These are phyloP conservation scores for Thielaviopsis ethacetica DNA, from an alignment of 2,329 filamentous ascomycete species.

Conservation along the genomic window DNA sequence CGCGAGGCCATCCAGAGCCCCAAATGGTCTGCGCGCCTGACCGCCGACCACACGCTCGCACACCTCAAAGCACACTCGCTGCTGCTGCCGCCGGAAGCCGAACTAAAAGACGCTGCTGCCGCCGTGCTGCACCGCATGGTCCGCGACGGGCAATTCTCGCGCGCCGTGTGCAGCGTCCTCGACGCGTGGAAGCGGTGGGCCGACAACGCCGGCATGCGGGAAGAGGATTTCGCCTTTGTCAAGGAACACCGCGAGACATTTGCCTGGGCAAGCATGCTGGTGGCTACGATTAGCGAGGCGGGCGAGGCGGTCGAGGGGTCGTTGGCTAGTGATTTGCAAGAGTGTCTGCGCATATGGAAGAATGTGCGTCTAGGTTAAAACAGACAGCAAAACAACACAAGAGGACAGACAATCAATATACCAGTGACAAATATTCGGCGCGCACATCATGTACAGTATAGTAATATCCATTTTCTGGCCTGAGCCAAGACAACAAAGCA, in stretches of 20 bases:
- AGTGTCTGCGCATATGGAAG: slow-evolving; percentile 37
- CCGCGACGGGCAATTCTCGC: slow-evolving; percentile 28
- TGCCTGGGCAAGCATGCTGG: slow-evolving; percentile 30
- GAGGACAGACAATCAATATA: no score
- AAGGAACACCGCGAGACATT: slow-evolving; percentile 26
- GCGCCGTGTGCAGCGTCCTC: slow-evolving; percentile 26
- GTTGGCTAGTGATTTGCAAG: slow-evolving; percentile 35
- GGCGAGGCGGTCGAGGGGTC: slow-evolving; percentile 29
- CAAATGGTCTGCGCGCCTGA: slow-evolving; percentile 32
- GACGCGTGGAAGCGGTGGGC: slow-evolving; percentile 38
- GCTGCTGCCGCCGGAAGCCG: slow-evolving; percentile 15
- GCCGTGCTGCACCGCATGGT: slow-evolving; percentile 36
- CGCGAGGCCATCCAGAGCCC: slow-evolving; percentile 36
- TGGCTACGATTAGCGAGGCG: slow-evolving; percentile 31
- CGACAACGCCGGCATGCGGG: slow-evolving; percentile 37
- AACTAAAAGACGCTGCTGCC: slow-evolving; percentile 27
- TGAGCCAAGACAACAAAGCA: neutral
- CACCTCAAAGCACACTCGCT: slow-evolving; percentile 25
- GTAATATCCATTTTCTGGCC: neutral
- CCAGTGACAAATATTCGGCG: no score
- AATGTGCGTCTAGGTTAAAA: slow-evolving; percentile 28
- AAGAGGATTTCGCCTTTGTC: slow-evolving; percentile 23
- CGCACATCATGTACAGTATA: neutral
- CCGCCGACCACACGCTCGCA: slow-evolving; percentile 27
- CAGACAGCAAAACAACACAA: no score